Evolutionary conservation across 371 early-diverging fungal species (phyloP), one percentile per base, ranked within the genome.

Genomic region (Umbelopsis sp.): DNA sequence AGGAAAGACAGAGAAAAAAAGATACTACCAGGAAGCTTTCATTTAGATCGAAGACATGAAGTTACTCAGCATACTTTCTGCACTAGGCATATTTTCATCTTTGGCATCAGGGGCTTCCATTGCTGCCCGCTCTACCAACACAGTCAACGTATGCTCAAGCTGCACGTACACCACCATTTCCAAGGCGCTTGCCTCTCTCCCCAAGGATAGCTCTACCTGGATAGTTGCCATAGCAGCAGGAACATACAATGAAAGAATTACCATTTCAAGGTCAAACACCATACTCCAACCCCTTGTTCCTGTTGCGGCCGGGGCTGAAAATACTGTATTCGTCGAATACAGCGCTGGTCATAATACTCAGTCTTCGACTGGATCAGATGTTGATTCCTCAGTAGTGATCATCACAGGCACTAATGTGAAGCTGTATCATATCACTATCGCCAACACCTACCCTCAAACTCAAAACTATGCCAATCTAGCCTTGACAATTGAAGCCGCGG

Each of bases 211-310:
- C 25, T 38, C 62, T 14, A 64, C 70, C n/a, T 73, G 64, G 24
- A 65, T 50, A 2, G 57, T 73, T 14, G 53, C 24, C n/a, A 65
- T 73, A 24, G 73, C 66, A 2, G 64, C 67, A 35, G 73, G 73
- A 6, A 66, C 63, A 22, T 73, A 73, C 45, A 62, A 66, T 29
- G 73, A 73, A 41, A 65, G 65, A 38, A 51, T 70, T 18, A 37
- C 63, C 18, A 57, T 73, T 20, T 29, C 46, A 41, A 50, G 73
- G 6, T 65, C 73, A 24, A 69, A 68, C 29, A 38, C 68, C 29
- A 46, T 72, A 16, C 57, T 57, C 32, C 57, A 35, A 35, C 57
- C 57, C 24, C 50, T 70, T 12, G 32, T 67, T 48, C 68, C 52
- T 48, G 45, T 44, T 12, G 63, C 66, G 5, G 53, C 65, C 25